Evolutionary conservation across 192 early-diverging fungal genomes (phyloP), one percentile per base, ranked within the genome.

Genomic region (Coemansia sp.): DNA sequence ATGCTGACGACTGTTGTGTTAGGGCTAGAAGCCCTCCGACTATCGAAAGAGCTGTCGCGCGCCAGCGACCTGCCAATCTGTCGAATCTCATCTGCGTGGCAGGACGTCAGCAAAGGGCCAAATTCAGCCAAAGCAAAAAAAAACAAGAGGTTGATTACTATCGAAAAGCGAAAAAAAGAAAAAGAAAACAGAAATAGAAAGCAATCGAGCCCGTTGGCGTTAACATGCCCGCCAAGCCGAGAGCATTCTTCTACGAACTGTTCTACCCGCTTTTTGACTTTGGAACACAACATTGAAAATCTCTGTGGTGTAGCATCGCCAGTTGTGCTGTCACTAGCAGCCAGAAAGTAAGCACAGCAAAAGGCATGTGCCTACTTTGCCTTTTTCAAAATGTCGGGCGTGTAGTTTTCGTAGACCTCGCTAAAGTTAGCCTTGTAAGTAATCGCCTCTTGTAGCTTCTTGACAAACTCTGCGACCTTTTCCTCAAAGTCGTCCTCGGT

Each of bases 1-100:
- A 98, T 5, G 89, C 91, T 3, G 53, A 33, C 8, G 65, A 66
- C 21, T 63, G 67, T 26, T 69, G 70, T 34, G 67, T 56, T 20
- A 70, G 51, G 18, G 59, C 26, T 34, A 66, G 35, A 20, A 67
- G 24, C 9, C 65, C 56, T 37, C 39, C 56, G n/a, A 21, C 61
- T 31, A 63, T 16, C 31, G 60, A 73, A 36, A 73, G 61, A 46
- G 71, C 65, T 11, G 57, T 40, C 5, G 59, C 33, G 56, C 61
- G 35, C 71, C 71, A 67, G 61, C 60, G 56, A 24, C 31, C 37
- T 38, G 57, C 35, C 46, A 59, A 31, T 45, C 24, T 37, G 36
- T 59, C 56, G 38, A 73, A 31, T 48, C 61, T 62, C 71, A 73
- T 73, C 63, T 73, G 24, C 35, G 31, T 21, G 5, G 16, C 14